A percentile compares a stretch with the other conserved stretches of the same genome.
phyloP scores from a whole-genome alignment of 2,329 filamentous ascomycete species.

The Exophiala calicioides region DNA sequence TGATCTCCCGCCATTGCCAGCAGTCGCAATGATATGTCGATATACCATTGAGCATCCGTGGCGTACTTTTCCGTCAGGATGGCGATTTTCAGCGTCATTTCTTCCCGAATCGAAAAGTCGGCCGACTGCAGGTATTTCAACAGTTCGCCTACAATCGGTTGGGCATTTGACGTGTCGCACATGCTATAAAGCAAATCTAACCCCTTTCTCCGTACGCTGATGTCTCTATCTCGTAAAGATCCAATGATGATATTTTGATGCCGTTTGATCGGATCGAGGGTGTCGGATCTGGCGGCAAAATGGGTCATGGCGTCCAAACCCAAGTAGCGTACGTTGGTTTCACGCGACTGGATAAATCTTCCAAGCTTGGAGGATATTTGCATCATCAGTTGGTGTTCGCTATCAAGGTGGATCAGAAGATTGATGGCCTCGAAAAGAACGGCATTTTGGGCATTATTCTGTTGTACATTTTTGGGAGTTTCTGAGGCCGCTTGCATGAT shows the following conservation, averaged over 20 bases:
- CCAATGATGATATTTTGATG: conserved; percentile 96
- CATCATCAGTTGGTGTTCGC: conserved; percentile 90
- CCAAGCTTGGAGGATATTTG: conserved; percentile 89
- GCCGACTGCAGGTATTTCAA: conserved; percentile 93
- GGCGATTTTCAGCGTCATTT: conserved; percentile 99
- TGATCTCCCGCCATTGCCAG: conserved; percentile 97
- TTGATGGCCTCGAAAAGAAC: conserved; percentile 98
- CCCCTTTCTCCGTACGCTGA: conserved; percentile 93
- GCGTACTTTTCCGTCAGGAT: conserved; percentile 98
- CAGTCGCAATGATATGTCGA: conserved; percentile 90
- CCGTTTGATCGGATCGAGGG: conserved; percentile 94
- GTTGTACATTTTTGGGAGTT: conserved; percentile 95
- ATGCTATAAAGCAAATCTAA: conserved; percentile 98
- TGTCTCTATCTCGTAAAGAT: conserved; percentile 91
- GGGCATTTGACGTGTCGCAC: conserved; percentile 95
- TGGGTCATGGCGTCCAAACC: conserved; percentile 98
- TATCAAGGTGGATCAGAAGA: conserved; percentile 95
- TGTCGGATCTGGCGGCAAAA: conserved; percentile 88
- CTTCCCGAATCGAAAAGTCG: conserved; percentile 95
- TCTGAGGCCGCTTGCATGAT: conserved; percentile 91
- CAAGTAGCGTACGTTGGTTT: conserved; percentile 96
- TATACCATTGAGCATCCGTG: conserved; percentile 98
- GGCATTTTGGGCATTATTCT: conserved; percentile 98
- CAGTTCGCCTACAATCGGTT: conserved; percentile 88
- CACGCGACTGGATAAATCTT: conserved; percentile 92